Percentiles rank a stretch among this genome's conserved stretches.
Conservation (phyloP, 2,329 filamentous ascomycete genomes). For the Colletotrichum truncatum region DNA sequence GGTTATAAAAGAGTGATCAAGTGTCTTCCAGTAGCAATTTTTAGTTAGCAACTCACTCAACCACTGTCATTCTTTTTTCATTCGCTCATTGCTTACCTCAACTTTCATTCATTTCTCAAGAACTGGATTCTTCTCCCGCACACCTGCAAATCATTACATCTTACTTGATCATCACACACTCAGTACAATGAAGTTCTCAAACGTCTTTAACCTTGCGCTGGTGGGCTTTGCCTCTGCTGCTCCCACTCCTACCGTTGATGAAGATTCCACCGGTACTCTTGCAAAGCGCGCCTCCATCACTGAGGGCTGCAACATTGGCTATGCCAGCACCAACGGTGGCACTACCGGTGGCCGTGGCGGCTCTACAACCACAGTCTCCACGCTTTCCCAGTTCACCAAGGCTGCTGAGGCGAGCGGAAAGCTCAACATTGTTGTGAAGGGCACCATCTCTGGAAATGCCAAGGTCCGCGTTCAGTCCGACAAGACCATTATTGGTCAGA, state of each 20-base stretch:
- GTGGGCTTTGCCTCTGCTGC: slow-evolving; percentile 39
- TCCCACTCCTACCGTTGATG: slow-evolving; percentile 41
- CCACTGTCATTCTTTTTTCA: slow-evolving; percentile 7
- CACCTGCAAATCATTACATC: not conserved
- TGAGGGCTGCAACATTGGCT: slow-evolving; percentile 45
- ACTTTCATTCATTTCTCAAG: not conserved
- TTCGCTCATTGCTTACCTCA: not conserved
- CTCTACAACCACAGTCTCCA: slow-evolving; percentile 58
- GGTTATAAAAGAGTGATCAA: not conserved
- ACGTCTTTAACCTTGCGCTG: slow-evolving; percentile 38
- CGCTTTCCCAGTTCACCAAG: slow-evolving; percentile 54
- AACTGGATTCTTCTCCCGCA: slow-evolving; percentile 18
- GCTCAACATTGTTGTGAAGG: slow-evolving; percentile 52
- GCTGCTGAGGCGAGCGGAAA: slow-evolving; percentile 55
- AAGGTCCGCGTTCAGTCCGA: slow-evolving; percentile 53
- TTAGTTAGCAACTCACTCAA: not conserved
- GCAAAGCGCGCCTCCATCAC: slow-evolving; percentile 46
- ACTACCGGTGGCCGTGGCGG: slow-evolving; percentile 61
- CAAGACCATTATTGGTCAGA: slow-evolving; percentile 54
- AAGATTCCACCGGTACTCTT: slow-evolving; percentile 37
- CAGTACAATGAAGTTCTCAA: slow-evolving; percentile 42
- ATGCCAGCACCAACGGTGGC: slow-evolving; percentile 47
- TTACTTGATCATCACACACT: not conserved
- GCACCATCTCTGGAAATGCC: slow-evolving; percentile 49
- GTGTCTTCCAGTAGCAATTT: not conserved